phyloP scores from a whole-genome alignment of 345 rosid genomes.

The Xanthoceras sorbifolium region DNA sequence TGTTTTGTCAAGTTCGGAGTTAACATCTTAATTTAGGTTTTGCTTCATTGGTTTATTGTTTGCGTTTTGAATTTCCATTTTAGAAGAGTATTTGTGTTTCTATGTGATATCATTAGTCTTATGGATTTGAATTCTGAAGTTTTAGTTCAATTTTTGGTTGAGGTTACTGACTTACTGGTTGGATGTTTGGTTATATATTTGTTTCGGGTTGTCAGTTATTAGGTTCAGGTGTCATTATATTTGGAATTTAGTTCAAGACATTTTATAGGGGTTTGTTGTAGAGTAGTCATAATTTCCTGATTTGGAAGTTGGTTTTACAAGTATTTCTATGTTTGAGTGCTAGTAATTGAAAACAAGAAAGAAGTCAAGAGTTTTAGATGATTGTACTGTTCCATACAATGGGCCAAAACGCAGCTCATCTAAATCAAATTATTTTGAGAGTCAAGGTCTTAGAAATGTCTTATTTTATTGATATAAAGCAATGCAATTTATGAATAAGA shows the following conservation, averaged over 20 bases:
- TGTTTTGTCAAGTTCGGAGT: not conserved
- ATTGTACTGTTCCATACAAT: not conserved
- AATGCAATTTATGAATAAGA: not conserved
- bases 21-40: not conserved
- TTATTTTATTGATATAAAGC: not conserved
- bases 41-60: not conserved
- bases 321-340: not conserved
- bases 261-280: not conserved
- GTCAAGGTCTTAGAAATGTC: not conserved
- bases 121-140: not conserved
- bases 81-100: not conserved
- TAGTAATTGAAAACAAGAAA: no score
- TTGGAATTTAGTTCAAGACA: conserved; percentile 3
- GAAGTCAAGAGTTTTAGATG: not conserved
- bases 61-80: not conserved
- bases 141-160: not conserved
- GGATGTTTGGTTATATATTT: not conserved
- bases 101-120: not conserved
- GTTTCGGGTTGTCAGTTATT: not conserved
- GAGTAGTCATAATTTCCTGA: not conserved
- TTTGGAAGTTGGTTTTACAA: not conserved
- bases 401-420: not conserved
- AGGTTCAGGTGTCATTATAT: not conserved
- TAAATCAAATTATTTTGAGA: not conserved
- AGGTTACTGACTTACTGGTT: not conserved